A percentile compares a stretch with the other conserved stretches of the same genome.
These are phyloP conservation scores for Mycena metata DNA, from an alignment of 768 basidiomycete genomes.

Conservation along the genomic window DNA sequence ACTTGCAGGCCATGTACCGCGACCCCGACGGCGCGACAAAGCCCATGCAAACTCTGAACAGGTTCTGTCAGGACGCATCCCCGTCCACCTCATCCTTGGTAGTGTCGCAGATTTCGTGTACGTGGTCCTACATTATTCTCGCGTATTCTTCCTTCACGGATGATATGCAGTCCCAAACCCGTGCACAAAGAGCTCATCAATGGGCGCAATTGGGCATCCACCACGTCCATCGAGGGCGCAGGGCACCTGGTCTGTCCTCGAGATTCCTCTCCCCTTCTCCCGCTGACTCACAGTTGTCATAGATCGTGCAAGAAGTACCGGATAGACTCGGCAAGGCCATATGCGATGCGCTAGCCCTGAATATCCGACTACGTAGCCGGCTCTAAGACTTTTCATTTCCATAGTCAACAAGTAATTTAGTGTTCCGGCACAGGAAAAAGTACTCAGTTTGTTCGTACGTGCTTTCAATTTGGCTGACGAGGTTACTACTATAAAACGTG, in stretches of 20 bases:
- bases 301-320: constrained; percentile 40
- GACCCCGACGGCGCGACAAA: constrained; percentile 68
- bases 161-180: constrained; percentile 46
- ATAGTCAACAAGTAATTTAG: too few species aligned
- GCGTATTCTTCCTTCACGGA: background rate
- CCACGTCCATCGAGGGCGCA: constrained; percentile 43
- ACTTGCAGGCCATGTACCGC: constrained; percentile 71
- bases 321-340: constrained; percentile 43
- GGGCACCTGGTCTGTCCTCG: constrained; percentile 51
- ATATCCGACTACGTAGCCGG: constrained; percentile 20
- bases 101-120: constrained; percentile 67
- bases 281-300: background rate
- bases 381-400: background rate
- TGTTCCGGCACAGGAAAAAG: too few species aligned
- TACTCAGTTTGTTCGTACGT: too few species aligned
- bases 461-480: too few species aligned
- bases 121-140: constrained; percentile 33
- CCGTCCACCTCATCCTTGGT: constrained; percentile 70
- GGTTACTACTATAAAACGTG: too few species aligned
- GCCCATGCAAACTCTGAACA: constrained; percentile 63
- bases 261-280: background rate
- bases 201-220: constrained; percentile 51
- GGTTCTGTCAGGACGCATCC: constrained; percentile 54
- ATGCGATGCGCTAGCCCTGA: constrained; percentile 41
- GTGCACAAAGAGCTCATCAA: constrained; percentile 54